Evolutionary conservation across 2,329 filamentous ascomycete species (phyloP), one percentile per base, ranked within the genome.

Genomic region (Zelopaecilomyces penicillatus): DNA sequence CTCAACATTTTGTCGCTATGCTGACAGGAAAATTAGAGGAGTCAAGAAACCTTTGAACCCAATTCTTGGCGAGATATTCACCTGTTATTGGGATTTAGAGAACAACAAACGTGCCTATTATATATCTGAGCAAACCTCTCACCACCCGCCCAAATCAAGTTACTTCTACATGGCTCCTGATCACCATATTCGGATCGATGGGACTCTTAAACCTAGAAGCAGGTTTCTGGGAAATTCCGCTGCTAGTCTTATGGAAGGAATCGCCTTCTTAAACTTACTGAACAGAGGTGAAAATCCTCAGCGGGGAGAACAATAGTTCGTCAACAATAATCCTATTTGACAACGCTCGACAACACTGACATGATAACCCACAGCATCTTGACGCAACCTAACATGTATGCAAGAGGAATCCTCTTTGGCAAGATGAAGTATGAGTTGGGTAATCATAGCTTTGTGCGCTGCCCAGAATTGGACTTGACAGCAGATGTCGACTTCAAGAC

Each of bases 361-460:
- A 28, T 9, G 39, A 30, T 28, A n/a, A 11, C 30, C 41, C 8
- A 28, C 12, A 94, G 87, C 66, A 87, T 94, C 58, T 68, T 97
- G 42, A 97, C 93, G 4, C 93, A 98, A 60, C 93, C 93, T 12
- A 98, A 98, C 70, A 98, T 98, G 89, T 98, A 98, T 64, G 93
- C 91, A 26, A 80, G 93, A 50, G 91, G 93, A 32, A 97, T 98
- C 48, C 73, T 98, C 6, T 96, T 98, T 58, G 93, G 93, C 39
- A 97, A 96, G 65, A 97, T 98, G 93, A 97, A 96, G 66, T 98
- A 97, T 65, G 93, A 98, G 69, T 80, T 98, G 6, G 93, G 91
- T 52, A 91, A 97, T 63, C 90, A 95, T 69, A 95, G 90, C 62
- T 87, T 89, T 56, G 87, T 98, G 19, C 79, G 83, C 53, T 97